Evolutionary conservation across 257 asterid species (phyloP), one percentile per base, ranked within the genome.

Genomic region (Solanum lycopersicoides): DNA sequence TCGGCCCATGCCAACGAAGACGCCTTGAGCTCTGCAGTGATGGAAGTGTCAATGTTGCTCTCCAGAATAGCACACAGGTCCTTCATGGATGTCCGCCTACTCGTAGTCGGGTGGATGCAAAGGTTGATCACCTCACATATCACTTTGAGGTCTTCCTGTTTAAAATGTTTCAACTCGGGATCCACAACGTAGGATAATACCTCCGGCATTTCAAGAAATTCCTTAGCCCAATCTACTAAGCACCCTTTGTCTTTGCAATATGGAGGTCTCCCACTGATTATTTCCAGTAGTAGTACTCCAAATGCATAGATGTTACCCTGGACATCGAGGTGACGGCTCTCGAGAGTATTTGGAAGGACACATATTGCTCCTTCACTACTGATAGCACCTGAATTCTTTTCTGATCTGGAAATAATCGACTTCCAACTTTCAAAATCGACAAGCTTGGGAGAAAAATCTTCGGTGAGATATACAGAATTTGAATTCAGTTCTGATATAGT

Each of bases 341-440:
- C 98, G 69, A 97, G 34, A 30, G 96, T 90, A 86, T 90, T 93
- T 14, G 99, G 98, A 86, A 94, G 96, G 86, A 94, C 92, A 88
- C 98, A 96, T 84, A 93, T 94, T 10, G 94, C 95, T 4, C 98
- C 98, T 89, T 93, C 98, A 4, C 90, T 93, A 93, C 95, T 92
- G 83, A 95, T 94, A 44, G 88, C 85, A 68, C 96, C 95, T 1
- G 98, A 93, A 88, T 97, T 95, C 94, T 95, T 95, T 82, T 92
- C 98, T 44, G 98, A 95, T 92, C 99, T 93, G 1, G 98, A 89
- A 83, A 95, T 91, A 87, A 97, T 91, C 0, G 94, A 90, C 89
- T 95, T 95, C 98, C 98, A 97, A 92, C 98, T 93, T 86, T 97
- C 99, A 79, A 97, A 97, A 92, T 96, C 97, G 82, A 97, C 98